A percentile compares a stretch with the other conserved stretches of the same genome.
phyloP scores from a whole-genome alignment of 164 flowering plant genomes.

The Liquidambar formosana region DNA sequence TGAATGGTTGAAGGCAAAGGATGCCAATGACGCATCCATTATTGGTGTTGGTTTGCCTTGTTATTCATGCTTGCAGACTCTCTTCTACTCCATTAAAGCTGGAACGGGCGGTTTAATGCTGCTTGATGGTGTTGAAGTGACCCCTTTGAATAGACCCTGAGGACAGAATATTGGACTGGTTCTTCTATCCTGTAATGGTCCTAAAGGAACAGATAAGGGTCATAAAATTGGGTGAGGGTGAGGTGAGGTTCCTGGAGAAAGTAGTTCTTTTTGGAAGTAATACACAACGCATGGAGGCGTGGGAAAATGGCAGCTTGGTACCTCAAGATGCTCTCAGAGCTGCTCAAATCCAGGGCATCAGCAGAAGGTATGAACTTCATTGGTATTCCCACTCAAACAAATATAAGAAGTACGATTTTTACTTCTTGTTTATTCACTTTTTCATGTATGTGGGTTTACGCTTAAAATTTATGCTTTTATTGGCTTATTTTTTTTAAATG shows the following conservation, averaged over 20 bases:
- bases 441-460: too few species aligned
- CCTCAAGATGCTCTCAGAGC: constrained; percentile 69
- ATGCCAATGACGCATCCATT: constrained; percentile 38
- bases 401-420: too few species aligned
- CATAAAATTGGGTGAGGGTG: constrained; percentile 53
- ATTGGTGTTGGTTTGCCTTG: constrained; percentile 67
- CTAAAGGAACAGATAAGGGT: constrained; percentile 76
- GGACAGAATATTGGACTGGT: constrained; percentile 83
- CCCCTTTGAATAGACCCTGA: constrained; percentile 77
- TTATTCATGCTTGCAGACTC: constrained; percentile 51
- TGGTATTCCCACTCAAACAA: background rate
- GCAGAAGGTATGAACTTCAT: constrained; percentile 64
- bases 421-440: too few species aligned
- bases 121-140: constrained; percentile 63
- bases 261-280: constrained; percentile 53
- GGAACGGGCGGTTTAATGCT: constrained; percentile 67
- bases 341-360: constrained; percentile 87
- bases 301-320: constrained; percentile 60
- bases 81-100: constrained; percentile 64
- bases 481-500: too few species aligned
- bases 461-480: too few species aligned
- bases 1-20: constrained; percentile 63
- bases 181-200: constrained; percentile 78
- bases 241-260: constrained; percentile 65
- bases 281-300: constrained; percentile 51